Conservation (phyloP, 2,329 filamentous ascomycete species). For the Pyrenophora graminea region DNA sequence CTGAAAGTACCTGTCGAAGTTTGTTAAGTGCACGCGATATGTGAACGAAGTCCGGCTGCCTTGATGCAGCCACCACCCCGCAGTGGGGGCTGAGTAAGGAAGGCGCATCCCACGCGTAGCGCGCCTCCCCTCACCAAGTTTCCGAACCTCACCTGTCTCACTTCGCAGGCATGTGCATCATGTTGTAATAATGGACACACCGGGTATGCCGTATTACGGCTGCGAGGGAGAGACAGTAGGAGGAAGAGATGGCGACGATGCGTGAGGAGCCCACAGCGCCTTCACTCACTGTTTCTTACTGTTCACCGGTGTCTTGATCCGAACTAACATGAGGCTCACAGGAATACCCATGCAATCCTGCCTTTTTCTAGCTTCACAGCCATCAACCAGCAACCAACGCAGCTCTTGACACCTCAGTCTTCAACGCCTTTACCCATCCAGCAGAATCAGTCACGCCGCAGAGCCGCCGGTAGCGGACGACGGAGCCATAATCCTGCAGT, state of each 20-base stretch:
- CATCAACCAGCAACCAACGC: conserved; percentile 25
- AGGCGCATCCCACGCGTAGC: conserved; percentile 9
- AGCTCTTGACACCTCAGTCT: conserved; percentile 16
- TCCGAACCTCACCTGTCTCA: neutral
- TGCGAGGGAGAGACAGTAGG: conserved; percentile 6
- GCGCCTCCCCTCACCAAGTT: conserved; percentile 1
- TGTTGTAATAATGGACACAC: conserved; percentile 6
- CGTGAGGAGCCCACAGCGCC: conserved; percentile 32
- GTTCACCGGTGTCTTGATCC: neutral
- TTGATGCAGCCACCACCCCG: conserved; percentile 29
- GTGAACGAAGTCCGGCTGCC: conserved; percentile 28
- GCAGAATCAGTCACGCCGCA: conserved; percentile 9
- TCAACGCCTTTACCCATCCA: conserved; percentile 5
- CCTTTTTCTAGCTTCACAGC: conserved; percentile 31
- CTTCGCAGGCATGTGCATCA: neutral
- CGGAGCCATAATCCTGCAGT: conserved; percentile 31
- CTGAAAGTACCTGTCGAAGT: neutral
- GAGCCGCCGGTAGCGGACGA: neutral
- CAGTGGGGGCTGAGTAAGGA: conserved; percentile 29
- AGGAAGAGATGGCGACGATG: conserved; percentile 16
- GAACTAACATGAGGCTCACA: conserved; percentile 11
- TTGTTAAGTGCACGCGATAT: conserved; percentile 11
- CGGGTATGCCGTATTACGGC: conserved; percentile 6
- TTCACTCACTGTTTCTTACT: conserved; percentile 10
- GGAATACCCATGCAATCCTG: neutral